A percentile compares a stretch with the other conserved stretches of the same genome.
These are phyloP conservation scores for Phytophthora sp. DNA, from an alignment of 352 stramenopile genomes.

Conservation along the genomic window DNA sequence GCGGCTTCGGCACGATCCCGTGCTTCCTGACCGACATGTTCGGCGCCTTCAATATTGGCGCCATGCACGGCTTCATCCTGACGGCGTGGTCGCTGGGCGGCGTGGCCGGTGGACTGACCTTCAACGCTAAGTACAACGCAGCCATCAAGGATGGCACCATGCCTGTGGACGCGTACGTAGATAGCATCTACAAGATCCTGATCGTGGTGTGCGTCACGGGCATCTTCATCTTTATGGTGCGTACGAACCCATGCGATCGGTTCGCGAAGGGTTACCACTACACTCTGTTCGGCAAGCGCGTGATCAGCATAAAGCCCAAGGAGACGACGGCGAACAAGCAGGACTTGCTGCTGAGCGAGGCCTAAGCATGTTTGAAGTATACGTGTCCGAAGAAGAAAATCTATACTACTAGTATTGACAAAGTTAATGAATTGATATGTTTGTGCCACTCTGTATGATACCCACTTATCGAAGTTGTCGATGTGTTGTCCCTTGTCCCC, in stretches of 20 bases:
- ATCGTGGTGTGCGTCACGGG: slow-evolving; percentile 64
- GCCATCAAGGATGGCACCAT: slow-evolving; percentile 44
- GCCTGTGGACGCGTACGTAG: slow-evolving; percentile 62
- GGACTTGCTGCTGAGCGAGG: slow-evolving; percentile 26
- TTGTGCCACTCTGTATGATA: slow-evolving; percentile 14
- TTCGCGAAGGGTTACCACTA: slow-evolving; percentile 79
- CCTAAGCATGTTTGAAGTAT: slow-evolving; percentile 9
- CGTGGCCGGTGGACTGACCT: slow-evolving; percentile 71
- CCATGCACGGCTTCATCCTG: slow-evolving; percentile 82
- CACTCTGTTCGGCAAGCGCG: slow-evolving; percentile 59
- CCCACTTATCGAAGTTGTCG: slow-evolving; percentile 6
- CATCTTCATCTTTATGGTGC: slow-evolving; percentile 71
- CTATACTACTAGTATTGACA: background rate
- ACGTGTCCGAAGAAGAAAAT: background rate
- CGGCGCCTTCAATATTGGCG: slow-evolving; percentile 82
- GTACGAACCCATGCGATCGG: slow-evolving; percentile 71
- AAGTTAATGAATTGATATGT: slow-evolving; percentile 7
- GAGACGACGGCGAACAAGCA: slow-evolving; percentile 37
- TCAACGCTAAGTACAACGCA: slow-evolving; percentile 64
- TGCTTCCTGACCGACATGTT: slow-evolving; percentile 86
- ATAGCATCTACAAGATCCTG: slow-evolving; percentile 81
- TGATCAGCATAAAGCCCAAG: slow-evolving; percentile 71
- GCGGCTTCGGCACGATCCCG: slow-evolving; percentile 78
- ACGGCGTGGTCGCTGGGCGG: slow-evolving; percentile 78
- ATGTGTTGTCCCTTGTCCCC: slow-evolving; percentile 11